Evolutionary conservation across 2,329 filamentous ascomycete species (phyloP).

Genomic region (Exophiala sp.): DNA sequence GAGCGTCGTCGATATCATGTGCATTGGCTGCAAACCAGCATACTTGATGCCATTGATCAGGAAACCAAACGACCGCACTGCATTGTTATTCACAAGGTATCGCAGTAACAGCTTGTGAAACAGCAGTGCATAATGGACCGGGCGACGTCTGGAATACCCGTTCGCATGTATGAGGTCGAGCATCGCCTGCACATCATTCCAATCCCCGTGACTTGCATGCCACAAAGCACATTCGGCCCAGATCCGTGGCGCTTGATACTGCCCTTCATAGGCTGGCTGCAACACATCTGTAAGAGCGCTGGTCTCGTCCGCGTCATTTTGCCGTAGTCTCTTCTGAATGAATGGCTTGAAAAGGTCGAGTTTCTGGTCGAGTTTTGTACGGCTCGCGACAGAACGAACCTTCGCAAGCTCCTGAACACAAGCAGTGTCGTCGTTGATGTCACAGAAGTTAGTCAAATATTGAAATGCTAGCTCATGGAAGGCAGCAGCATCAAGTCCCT

Average conservation of each 20-base stretch:
- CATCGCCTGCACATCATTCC: constrained; percentile 39
- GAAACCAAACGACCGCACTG: constrained; percentile 15
- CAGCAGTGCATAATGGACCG: constrained; percentile 8
- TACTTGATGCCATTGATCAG: constrained; percentile 19
- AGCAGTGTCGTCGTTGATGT: constrained; percentile 34
- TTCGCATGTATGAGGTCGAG: constrained; percentile 38
- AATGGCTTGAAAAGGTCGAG: constrained; percentile 41
- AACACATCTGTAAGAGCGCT: constrained; percentile 37
- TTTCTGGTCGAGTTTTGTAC: constrained; percentile 25
- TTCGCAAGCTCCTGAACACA: constrained; percentile 32
- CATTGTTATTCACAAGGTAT: constrained; percentile 5
- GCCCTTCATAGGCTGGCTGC: constrained; percentile 30
- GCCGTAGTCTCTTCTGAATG: constrained; percentile 21
- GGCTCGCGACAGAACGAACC: constrained; percentile 11
- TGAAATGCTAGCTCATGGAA: not conserved
- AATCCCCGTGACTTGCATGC: constrained; percentile 38
- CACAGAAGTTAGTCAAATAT: constrained; percentile 33
- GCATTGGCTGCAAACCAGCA: constrained; percentile 18
- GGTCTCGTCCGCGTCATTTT: not conserved
- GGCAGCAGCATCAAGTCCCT: not conserved
- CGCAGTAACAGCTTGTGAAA: constrained; percentile 17
- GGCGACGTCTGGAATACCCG: constrained; percentile 31
- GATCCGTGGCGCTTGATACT: constrained; percentile 33
- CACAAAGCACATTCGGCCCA: constrained; percentile 38
- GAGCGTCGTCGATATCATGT: constrained; percentile 15